These are phyloP conservation scores for Aspergillus olivimuriae DNA, from an alignment of 495 filamentous ascomycete species.

Conservation along the genomic window DNA sequence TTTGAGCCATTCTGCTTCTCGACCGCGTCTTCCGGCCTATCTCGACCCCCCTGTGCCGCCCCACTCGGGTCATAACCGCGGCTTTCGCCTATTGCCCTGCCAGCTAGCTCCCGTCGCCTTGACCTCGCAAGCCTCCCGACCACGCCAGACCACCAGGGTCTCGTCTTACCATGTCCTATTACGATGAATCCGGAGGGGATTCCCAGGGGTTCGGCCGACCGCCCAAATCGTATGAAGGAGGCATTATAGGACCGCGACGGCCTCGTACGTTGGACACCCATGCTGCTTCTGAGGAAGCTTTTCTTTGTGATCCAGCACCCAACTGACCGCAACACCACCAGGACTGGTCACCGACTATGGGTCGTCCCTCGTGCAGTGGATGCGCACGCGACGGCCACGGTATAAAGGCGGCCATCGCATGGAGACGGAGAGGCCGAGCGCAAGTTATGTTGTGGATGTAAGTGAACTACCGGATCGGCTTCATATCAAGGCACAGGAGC, in stretches of 20 bases:
- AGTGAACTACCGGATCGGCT: constrained; percentile 29
- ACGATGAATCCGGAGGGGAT: constrained; percentile 37
- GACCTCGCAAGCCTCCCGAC: too few relatives aligned
- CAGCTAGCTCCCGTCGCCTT: constrained; percentile 4
- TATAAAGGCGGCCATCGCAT: constrained; percentile 61
- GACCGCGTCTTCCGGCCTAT: not conserved
- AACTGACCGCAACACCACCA: constrained; percentile 9
- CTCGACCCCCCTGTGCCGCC: not conserved
- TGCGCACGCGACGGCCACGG: constrained; percentile 73
- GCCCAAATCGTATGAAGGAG: constrained; percentile 32
- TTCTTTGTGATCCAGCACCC: too few relatives aligned
- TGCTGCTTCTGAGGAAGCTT: not conserved
- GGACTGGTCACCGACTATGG: constrained; percentile 90
- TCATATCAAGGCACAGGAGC: too few relatives aligned
- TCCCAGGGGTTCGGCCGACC: constrained; percentile 25
- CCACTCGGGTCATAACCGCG: constrained; percentile 4
- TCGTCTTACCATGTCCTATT: constrained; percentile 32
- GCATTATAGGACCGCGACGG: constrained; percentile 34
- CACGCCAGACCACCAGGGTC: too few relatives aligned
- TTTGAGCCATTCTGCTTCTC: not conserved
- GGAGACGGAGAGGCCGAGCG: constrained; percentile 76
- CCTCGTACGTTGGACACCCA: constrained; percentile 27
- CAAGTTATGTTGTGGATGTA: constrained; percentile 86
- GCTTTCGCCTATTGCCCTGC: not conserved
- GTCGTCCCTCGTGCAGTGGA: constrained; percentile 86